Evolutionary conservation across 176 grass and related monocot species (phyloP).

Genomic region (Rhynchospora tenuis): DNA sequence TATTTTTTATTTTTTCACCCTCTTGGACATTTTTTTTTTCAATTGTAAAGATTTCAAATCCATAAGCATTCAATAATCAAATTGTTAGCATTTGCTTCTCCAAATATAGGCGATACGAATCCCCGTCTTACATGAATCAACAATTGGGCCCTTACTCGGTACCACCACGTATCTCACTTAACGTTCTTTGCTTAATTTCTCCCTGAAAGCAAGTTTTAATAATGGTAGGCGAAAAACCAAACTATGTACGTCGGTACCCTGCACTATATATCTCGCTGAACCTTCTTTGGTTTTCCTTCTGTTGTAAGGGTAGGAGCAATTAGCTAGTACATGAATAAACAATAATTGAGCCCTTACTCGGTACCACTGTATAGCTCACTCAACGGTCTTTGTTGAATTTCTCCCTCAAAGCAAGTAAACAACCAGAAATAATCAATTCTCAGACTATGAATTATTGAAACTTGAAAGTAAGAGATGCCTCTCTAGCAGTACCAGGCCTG

Average conservation of each 20-base stretch:
- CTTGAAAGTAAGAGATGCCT: neutral
- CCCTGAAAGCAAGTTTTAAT: too few relatives aligned
- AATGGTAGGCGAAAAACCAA: too few relatives aligned
- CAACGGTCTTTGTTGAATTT: neutral
- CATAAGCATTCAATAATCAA: neutral
- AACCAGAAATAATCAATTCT: neutral
- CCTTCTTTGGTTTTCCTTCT: neutral
- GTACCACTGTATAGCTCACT: neutral
- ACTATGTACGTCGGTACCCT: too few relatives aligned
- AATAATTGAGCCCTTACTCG: neutral
- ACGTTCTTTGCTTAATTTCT: neutral
- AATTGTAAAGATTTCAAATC: neutral
- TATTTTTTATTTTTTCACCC: neutral
- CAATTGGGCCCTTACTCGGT: neutral
- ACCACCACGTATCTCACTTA: neutral
- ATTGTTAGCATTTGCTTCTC: neutral
- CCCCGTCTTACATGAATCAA: neutral
- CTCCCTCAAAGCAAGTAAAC: neutral
- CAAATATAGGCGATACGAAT: neutral
- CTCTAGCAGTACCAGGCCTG: neutral
- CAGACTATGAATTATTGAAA: neutral
- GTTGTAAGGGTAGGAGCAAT: neutral
- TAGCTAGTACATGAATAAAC: neutral
- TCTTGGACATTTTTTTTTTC: neutral
- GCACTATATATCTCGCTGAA: too few relatives aligned